phyloP scores from a whole-genome alignment of 441 rosid species.

The Brassica balearica region DNA sequence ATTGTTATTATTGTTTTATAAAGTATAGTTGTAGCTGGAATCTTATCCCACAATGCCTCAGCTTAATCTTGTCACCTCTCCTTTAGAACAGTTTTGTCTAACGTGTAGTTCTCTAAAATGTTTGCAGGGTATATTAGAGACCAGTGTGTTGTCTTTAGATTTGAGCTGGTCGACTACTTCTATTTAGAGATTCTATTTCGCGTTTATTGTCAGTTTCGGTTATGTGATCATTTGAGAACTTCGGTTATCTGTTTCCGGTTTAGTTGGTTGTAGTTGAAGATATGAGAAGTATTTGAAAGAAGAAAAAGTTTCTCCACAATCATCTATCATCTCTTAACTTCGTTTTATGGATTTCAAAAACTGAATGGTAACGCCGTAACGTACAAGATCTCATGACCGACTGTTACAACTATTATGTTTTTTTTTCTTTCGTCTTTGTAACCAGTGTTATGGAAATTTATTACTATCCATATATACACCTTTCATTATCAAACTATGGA shows the following conservation, averaged over 20 bases:
- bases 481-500: background rate
- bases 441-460: background rate
- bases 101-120: slow-evolving; percentile 5
- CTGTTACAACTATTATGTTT: background rate
- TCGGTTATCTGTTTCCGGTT: background rate
- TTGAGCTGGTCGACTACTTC: slow-evolving; percentile 21
- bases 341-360: background rate
- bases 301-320: background rate
- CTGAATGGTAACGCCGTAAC: background rate
- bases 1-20: background rate
- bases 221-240: background rate
- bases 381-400: background rate
- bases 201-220: slow-evolving; percentile 22
- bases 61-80: background rate
- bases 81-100: slow-evolving; percentile 10
- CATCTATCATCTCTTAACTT: background rate
- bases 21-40: background rate
- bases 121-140: slow-evolving; percentile 38
- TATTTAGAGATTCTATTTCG: background rate
- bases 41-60: background rate
- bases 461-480: background rate
- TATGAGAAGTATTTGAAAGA: slow-evolving; percentile 1
- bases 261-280: slow-evolving; percentile 7
- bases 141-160: slow-evolving; percentile 31
- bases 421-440: background rate